Base-by-base conservation (phyloP, 805 yeast species). In the Candida fluviatilis region DNA sequence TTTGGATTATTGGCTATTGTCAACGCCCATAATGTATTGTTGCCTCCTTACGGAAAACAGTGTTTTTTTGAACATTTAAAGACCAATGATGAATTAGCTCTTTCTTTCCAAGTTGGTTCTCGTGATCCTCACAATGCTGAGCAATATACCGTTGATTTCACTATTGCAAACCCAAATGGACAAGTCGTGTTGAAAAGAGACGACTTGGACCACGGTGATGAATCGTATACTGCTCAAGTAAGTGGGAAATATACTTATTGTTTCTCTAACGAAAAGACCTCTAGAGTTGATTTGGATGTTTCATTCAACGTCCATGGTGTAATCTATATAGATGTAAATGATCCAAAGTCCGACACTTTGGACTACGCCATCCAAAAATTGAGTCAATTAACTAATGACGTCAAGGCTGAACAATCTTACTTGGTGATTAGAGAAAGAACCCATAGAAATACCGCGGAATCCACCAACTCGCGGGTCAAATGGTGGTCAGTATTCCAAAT, bases 371-470 rank as follows among this genome's bases (percentile, higher is more conserved):
- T 91, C 36, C 78, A 80, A 60, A 76, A 80, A 57, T 71, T 91
- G 54, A 67, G 80, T 48, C 84, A 84, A 46, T 70, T 86, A 49
- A 82, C 95, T 28, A 78, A 79, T 51, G 96, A 88, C 52, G 89
- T 93, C 43, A 84, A 85, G 66, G 91, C 89, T 51, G 99, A 93
- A 66, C 95, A 84, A 55, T 78, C 86, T 52, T 93, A 93, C 65
- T 82, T 93, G 52, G 95, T 90, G 34, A 89, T 91, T 44, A 82
- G 99, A 66, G 99, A 91, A 67, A 84, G 97, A 69, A 85, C 95
- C 12, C 99, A 91, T 64, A 84, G 99, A 77, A 93, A 91, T 68
- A 91, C 99, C 7, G 98, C 99, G 4, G 99, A 91, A 67, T 85
- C 95, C 17, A 91, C 99, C 33, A 91, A 91, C 64, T 83, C 93